Evolutionary conservation across 2,329 filamentous ascomycete genomes (phyloP), one percentile per base, ranked within the genome.

Genomic region (Epichloe elymi): DNA sequence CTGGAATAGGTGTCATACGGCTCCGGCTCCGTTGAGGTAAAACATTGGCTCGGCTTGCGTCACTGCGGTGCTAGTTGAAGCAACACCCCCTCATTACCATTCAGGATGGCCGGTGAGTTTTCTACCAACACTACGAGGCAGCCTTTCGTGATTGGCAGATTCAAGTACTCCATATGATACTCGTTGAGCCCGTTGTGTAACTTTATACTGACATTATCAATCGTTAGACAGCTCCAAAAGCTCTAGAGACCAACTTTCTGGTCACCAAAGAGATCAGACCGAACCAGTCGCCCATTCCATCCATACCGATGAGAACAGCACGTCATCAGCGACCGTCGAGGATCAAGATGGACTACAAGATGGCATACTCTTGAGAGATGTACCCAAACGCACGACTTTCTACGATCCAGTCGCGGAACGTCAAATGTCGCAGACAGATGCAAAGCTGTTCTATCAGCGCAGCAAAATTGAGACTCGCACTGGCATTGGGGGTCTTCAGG

Each of bases 371-470:
- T 71, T 72, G 20, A 72, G 80, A 54, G 80, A 84, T 61, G 63
- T 79, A 49, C 79, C 79, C 36, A 75, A 75, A 54, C 84, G 83
- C 64, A 95, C 89, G 8, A 87, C 90, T 19, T 94, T 89, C 64
- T 96, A 95, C 70, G 90, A 96, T 67, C 88, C 91, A 61, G 85
- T 91, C 49, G 86, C 88, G 49, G 93, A 98, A 68, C 94, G 93
- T 61, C 87, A 91, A 62, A 86, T 95, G 82, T 94, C 85, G 62
- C 89, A 95, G 66, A 84, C 87, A 26, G 93, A 98, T 65, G 88
- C 91, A 53, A 97, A 95, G 68, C 78, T 96, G 55, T 95, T 97
- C 71, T 98, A 95, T 67, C 91, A 96, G 70, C 79, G 87, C 57
- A 89, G 88, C 67, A 86, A 89, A 66, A 73, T 83, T 52, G 85